Conservation (phyloP, 1,284 basidiomycete genomes). For the Melanopsichium pennsylvanicum region DNA sequence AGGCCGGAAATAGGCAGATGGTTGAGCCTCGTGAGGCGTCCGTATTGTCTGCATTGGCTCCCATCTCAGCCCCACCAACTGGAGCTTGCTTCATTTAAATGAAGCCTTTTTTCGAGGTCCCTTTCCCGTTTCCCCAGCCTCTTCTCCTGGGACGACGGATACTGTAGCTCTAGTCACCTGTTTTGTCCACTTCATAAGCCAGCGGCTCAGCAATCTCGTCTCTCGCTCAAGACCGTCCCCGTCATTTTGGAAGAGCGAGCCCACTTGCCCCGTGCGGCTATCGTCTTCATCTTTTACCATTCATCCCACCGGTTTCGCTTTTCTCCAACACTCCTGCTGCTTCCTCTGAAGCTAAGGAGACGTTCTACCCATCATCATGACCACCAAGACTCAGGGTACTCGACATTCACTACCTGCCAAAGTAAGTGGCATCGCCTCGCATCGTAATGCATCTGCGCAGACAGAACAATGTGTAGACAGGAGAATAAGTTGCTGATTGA, state of each 20-base stretch:
- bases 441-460: conserved; percentile 2
- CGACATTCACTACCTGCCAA: conserved; percentile 43
- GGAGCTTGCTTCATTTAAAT: conserved; percentile 28
- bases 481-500: neutral
- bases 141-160: conserved; percentile 9
- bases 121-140: conserved; percentile 3
- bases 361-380: conserved; percentile 17
- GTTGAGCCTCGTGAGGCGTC: conserved; percentile 16
- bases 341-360: neutral
- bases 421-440: conserved; percentile 17
- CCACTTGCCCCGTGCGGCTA: conserved; percentile 8
- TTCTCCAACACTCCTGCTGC: conserved; percentile 6
- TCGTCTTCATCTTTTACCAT: conserved; percentile 6
- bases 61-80: conserved; percentile 7
- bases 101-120: conserved; percentile 8
- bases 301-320: conserved; percentile 5
- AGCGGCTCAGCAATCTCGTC: conserved; percentile 4
- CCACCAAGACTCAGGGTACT: conserved; percentile 24
- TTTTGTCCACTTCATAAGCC: conserved; percentile 12
- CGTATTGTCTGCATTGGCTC: conserved; percentile 5
- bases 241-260: conserved; percentile 8
- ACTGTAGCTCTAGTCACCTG: conserved; percentile 16
- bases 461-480: too few species aligned
- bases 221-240: neutral
- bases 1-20: neutral